Percentiles rank a stretch among this genome's conserved stretches.
Conservation (phyloP, 2,329 filamentous ascomycete species). For the Exophiala xenobiotica region DNA sequence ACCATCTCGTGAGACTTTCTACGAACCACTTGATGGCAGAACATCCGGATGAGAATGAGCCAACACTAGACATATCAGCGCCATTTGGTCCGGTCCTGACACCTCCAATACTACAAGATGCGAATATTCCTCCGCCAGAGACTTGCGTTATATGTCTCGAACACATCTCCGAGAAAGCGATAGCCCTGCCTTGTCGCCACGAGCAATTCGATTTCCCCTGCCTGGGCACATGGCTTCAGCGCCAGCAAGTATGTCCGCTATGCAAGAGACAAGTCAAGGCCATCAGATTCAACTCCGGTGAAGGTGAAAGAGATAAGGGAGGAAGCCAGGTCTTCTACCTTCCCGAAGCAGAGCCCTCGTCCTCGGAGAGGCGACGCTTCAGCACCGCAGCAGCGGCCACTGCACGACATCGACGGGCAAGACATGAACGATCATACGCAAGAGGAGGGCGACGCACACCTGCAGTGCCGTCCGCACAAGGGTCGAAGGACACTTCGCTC, state of each 20-base stretch:
- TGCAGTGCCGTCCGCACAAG: slow-evolving; percentile 18
- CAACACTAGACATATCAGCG: slow-evolving; percentile 6
- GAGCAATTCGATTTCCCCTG: slow-evolving; percentile 82
- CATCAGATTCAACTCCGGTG: slow-evolving; percentile 65
- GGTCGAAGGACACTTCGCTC: slow-evolving; percentile 44
- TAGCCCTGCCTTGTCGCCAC: slow-evolving; percentile 75
- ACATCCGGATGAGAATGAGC: slow-evolving; percentile 7
- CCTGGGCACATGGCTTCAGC: slow-evolving; percentile 76
- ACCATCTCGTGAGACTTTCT: not conserved
- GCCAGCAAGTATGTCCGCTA: slow-evolving; percentile 71
- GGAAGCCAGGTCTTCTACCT: slow-evolving; percentile 30
- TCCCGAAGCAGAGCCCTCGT: slow-evolving; percentile 33
- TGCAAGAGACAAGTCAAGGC: slow-evolving; percentile 62
- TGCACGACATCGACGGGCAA: slow-evolving; percentile 14
- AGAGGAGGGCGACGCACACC: slow-evolving; percentile 19
- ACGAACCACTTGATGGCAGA: slow-evolving; percentile 18
- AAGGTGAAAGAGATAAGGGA: slow-evolving; percentile 4
- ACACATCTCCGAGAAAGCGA: slow-evolving; percentile 66
- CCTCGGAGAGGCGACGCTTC: not conserved
- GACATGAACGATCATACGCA: slow-evolving; percentile 6
- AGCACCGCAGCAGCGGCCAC: not conserved
- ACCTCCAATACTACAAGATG: not conserved
- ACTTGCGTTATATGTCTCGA: slow-evolving; percentile 86
- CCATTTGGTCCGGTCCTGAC: slow-evolving; percentile 4
- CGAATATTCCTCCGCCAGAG: slow-evolving; percentile 10